A percentile compares a stretch with the other conserved stretches of the same genome.
Evolutionary conservation across 371 early-diverging fungal genomes (phyloP).

Genomic region (Neoconidiobolus thromboides): DNA sequence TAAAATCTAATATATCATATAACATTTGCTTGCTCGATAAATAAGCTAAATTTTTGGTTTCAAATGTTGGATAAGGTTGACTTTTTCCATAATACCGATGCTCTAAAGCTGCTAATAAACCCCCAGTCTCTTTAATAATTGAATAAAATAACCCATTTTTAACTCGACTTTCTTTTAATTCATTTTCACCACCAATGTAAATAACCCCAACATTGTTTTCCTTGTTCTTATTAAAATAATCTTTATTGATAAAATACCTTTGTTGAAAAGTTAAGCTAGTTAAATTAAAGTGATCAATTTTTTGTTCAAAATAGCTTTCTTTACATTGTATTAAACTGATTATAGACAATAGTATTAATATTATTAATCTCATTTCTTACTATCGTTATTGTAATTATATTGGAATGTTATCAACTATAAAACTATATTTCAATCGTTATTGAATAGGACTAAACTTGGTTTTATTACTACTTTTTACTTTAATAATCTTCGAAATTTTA

Average conservation of each 20-base stretch:
- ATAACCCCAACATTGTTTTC: slow-evolving; percentile 36
- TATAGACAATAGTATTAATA: too few species aligned
- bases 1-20: slow-evolving; percentile 37
- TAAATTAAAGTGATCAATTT: slow-evolving; percentile 26
- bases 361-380: too few species aligned
- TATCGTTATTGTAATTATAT: too few species aligned
- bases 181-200: slow-evolving; percentile 26
- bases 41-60: slow-evolving; percentile 16
- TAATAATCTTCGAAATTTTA: too few species aligned
- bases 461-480: too few species aligned
- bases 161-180: slow-evolving; percentile 15
- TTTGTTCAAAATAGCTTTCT: slow-evolving; percentile 22
- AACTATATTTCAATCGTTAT: too few species aligned
- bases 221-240: slow-evolving; percentile 26
- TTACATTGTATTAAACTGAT: too few species aligned
- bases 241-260: slow-evolving; percentile 33
- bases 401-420: too few species aligned
- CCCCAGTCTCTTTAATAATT: slow-evolving; percentile 34
- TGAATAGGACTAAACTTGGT: too few species aligned
- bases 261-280: slow-evolving; percentile 28
- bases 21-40: slow-evolving; percentile 36
- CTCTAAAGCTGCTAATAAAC: slow-evolving; percentile 45
- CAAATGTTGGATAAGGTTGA: slow-evolving; percentile 17
- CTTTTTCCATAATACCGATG: slow-evolving; percentile 57
- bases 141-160: slow-evolving; percentile 13